Evolutionary conservation across 2,329 filamentous ascomycete genomes (phyloP).

Genomic region (Claviceps sp.): DNA sequence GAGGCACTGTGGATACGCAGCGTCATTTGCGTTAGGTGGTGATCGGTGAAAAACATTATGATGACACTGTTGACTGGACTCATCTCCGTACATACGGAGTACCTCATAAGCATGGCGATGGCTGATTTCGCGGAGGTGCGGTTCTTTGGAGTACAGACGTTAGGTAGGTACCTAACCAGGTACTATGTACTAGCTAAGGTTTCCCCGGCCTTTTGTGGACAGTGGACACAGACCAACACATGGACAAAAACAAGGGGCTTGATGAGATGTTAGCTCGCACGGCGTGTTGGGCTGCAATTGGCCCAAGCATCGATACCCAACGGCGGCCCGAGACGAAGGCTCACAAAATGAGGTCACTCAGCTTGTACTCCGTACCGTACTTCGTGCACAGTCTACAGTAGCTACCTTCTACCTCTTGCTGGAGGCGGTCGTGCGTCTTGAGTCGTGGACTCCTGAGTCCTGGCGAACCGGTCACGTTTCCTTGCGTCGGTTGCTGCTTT

Average conservation of each 20-base stretch:
- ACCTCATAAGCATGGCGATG: too few species aligned
- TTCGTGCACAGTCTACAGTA: too few species aligned
- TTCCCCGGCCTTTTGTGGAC: too few species aligned
- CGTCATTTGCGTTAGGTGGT: neutral
- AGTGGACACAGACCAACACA: neutral
- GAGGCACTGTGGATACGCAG: neutral
- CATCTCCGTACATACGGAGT: too few species aligned
- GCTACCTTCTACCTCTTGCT: too few species aligned
- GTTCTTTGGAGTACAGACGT: neutral
- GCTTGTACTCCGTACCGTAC: neutral
- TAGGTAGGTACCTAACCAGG: too few species aligned
- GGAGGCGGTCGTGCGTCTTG: too few species aligned
- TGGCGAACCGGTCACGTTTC: too few species aligned
- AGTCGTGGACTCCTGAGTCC: too few species aligned
- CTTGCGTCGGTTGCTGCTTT: too few species aligned
- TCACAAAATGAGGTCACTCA: neutral
- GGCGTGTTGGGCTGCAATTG: conserved; percentile 23
- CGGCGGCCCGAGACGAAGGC: conserved; percentile 10
- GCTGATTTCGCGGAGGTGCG: neutral
- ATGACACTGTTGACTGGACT: too few species aligned
- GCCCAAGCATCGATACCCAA: conserved; percentile 27
- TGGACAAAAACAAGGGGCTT: neutral
- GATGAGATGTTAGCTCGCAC: neutral
- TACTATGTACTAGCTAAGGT: too few species aligned
- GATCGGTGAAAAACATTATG: neutral